These are phyloP conservation scores for Diaporthe sp. DNA, from an alignment of 2,329 filamentous ascomycete genomes.

Conservation along the genomic window DNA sequence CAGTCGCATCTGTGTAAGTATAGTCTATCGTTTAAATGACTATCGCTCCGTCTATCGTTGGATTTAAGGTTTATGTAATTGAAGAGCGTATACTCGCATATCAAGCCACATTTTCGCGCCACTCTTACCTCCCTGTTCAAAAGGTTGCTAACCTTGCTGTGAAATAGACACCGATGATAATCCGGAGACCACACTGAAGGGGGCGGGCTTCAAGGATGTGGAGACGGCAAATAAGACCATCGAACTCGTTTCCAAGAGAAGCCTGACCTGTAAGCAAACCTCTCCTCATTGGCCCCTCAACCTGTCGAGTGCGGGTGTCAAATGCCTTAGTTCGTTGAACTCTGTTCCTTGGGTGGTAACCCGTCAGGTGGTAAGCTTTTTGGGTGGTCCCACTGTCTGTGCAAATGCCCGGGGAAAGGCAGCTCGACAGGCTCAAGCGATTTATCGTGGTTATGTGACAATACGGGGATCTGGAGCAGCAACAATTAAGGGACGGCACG, in stretches of 20 bases:
- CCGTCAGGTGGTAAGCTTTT: neutral
- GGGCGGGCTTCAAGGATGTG: conserved; percentile 40
- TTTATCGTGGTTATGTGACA: neutral
- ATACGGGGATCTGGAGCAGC: neutral
- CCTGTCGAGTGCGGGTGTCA: neutral
- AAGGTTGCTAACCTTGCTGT: neutral
- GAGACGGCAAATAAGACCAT: conserved; percentile 39
- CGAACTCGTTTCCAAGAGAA: conserved; percentile 36
- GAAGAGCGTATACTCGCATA: neutral
- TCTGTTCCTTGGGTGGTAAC: neutral
- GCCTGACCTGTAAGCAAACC: conserved; percentile 17
- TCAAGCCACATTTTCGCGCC: neutral
- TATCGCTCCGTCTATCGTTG: neutral
- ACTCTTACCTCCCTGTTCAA: neutral
- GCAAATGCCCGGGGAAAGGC: neutral
- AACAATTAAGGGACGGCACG: no score
- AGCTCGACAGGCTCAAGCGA: no score
- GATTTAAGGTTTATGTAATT: neutral
- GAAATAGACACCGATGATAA: conserved; percentile 38
- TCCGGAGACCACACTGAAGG: conserved; percentile 37
- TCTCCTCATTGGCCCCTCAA: conserved; percentile 10
- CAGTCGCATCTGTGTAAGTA: conserved; percentile 35
- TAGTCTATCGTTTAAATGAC: no score
- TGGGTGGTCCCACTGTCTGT: neutral
- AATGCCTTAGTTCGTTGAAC: neutral